Percentiles rank a stretch among this genome's conserved stretches.
These are phyloP conservation scores for Volvox carteri DNA, from an alignment of 163 green algal genomes.

Conservation along the genomic window DNA sequence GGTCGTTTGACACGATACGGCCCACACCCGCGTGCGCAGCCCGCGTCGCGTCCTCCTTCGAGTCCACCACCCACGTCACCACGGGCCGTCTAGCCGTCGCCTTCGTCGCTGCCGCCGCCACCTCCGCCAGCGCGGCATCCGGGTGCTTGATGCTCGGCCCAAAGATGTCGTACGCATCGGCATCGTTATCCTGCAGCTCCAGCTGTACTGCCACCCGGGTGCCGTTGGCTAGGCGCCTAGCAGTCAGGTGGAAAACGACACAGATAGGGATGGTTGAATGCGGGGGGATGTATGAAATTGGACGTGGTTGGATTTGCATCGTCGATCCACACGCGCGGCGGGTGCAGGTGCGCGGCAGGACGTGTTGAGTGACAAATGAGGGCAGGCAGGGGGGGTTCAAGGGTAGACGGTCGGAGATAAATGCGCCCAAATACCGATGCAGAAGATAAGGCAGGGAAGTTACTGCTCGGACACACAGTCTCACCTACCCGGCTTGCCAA, in stretches of 20 bases:
- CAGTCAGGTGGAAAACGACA: too few species aligned
- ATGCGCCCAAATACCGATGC: too few species aligned
- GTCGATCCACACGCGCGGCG: background rate
- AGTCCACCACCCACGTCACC: conserved; percentile 28
- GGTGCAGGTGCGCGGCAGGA: background rate
- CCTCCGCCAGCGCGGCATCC: background rate
- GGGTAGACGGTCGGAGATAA: background rate
- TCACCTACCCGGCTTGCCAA: background rate
- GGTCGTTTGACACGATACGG: background rate
- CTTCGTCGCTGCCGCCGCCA: background rate
- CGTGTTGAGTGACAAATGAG: background rate
- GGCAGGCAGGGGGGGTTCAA: background rate
- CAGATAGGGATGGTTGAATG: too few species aligned
- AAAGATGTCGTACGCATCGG: conserved; percentile 22
- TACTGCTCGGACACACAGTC: background rate
- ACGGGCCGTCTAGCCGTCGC: background rate
- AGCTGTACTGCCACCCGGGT: background rate
- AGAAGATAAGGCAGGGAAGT: background rate
- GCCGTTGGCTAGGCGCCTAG: conserved; percentile 22
- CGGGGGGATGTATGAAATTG: background rate
- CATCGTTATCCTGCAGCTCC: background rate
- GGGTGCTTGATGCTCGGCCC: conserved; percentile 23
- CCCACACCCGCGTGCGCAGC: background rate
- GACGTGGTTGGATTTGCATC: background rate
- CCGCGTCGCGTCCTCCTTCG: background rate